These are phyloP conservation scores for Scopulariopsis brevicaulis DNA, from an alignment of 2,329 filamentous ascomycete species.

Conservation along the genomic window DNA sequence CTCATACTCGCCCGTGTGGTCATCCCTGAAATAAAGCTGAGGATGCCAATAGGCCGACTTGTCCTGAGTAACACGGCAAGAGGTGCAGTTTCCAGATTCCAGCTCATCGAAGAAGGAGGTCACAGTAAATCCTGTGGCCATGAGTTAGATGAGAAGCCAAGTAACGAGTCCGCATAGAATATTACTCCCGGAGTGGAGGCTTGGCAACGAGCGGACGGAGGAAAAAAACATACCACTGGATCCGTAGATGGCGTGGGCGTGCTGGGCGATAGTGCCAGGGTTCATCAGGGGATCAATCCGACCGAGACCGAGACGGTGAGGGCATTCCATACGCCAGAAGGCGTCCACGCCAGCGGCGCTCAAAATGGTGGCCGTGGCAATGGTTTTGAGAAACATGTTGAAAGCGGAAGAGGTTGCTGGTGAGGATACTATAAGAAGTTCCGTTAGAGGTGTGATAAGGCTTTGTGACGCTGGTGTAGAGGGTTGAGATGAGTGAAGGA, in stretches of 20 bases:
- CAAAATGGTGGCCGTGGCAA: neutral
- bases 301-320: constrained; percentile 54
- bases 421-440: neutral
- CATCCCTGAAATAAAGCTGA: constrained; percentile 63
- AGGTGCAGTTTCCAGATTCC: constrained; percentile 57
- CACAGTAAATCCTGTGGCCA: constrained; percentile 48
- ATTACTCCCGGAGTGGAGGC: too few relatives aligned
- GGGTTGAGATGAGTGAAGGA: neutral
- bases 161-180: neutral
- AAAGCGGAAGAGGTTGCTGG: neutral
- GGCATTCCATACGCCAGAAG: constrained; percentile 89
- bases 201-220: neutral
- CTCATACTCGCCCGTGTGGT: constrained; percentile 50
- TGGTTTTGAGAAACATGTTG: constrained; percentile 1
- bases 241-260: constrained; percentile 68
- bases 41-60: constrained; percentile 86
- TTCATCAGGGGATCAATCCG: constrained; percentile 70
- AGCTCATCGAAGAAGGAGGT: constrained; percentile 47
- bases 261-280: constrained; percentile 44
- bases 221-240: constrained; percentile 51
- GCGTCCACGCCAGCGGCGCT: constrained; percentile 28
- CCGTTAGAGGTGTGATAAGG: neutral
- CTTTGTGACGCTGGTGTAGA: neutral
- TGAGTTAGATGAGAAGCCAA: neutral
- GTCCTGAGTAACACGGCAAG: constrained; percentile 69